Base-by-base conservation (phyloP, 2,329 filamentous ascomycete genomes). In the Arthrobotrys sphaeroides region DNA sequence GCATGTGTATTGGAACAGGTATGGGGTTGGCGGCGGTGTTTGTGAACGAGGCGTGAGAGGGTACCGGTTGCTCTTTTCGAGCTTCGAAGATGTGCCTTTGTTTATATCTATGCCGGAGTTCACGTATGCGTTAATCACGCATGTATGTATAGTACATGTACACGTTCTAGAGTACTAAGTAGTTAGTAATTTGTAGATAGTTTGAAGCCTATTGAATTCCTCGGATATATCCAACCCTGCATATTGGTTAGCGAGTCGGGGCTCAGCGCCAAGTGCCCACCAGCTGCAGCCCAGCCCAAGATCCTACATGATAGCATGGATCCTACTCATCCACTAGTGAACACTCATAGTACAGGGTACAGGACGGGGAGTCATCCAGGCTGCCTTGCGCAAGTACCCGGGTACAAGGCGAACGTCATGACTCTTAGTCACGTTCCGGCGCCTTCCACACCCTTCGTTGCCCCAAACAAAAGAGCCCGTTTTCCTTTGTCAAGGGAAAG, bases 21-120 rank as follows among this genome's bases (percentile, higher is more conserved):
- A 98, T 98, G 95, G 94, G 94, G 61, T 96, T 97, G 93, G 94
- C 93, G 69, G 93, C 94, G 75, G 90, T 97, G 73, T 97, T 94
- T 93, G 94, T 97, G 78, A 92, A 93, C 2, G 94, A 97, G 86
- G 72, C 96, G 92, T 49, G 22, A 45, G 18, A n/a, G 24, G 18
- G 26, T 68, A 16, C 3, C 18, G 22, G 28, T 3, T 10, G 13
- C 16, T 18, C 18, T 20, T 20, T 20, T 5, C 22, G 18, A 24
- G 36, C 13, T 18, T n/a, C n/a, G n/a, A n/a, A n/a, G n/a, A n/a
- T n/a, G n/a, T n/a, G 7, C 18, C 13, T 38, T 38, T 31, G 24
- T n/a, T 28, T 33, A 12, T 60, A n/a, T n/a, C n/a, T n/a, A n/a
- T n/a, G n/a, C 16, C 20, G 20, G 2, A 28, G 6, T 31, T 43